Evolutionary conservation across 306 rosid species (phyloP), one percentile per base, ranked within the genome.

Genomic region (Vicia villosa): DNA sequence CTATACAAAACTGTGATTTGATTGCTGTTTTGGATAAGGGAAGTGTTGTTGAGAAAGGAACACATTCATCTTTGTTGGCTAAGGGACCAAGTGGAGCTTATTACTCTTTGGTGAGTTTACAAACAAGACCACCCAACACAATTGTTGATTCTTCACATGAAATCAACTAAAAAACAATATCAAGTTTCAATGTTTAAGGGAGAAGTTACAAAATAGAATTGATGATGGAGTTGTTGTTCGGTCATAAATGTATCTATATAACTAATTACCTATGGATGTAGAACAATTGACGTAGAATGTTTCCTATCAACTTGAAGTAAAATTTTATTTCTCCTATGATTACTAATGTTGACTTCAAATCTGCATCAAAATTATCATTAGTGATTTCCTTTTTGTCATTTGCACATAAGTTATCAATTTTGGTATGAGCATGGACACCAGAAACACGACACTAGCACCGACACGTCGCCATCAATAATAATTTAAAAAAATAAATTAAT

Each of bases 1-100:
- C 93, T 1, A 88, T 93, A 13, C 93, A 86, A 3, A 82, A 85
- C 6, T 88, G 96, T 70, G 87, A 93, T 74, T 20, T 6, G 22
- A 93, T 93, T 36, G 86, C 87, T 2, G 96, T 93, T 54, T 67
- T 93, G 59, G 98, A 88, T 22, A 93, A 93, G 59, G 98, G 98
- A 36, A 79, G 0, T 65, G 83, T 90, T 37, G 84, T 90, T 74
- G 98, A 93, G 78, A 83, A 77, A 62, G 98, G 96, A 54, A 80
- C 90, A 3, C 98, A 93, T 42, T 81, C 90, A 0, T 54, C 87
- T 8, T 77, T 93, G 63, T 32, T 93, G 74, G 91, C 69, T 1
- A 74, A 83, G 17, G 98, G 96, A 13, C 72, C 84, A 14, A 43
- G 6, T 10, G 96, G 98, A 11, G 86, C 90, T 51, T 93, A 93